phyloP scores from a whole-genome alignment of 805 yeast species.

The Saccharomycopsis selenospora region DNA sequence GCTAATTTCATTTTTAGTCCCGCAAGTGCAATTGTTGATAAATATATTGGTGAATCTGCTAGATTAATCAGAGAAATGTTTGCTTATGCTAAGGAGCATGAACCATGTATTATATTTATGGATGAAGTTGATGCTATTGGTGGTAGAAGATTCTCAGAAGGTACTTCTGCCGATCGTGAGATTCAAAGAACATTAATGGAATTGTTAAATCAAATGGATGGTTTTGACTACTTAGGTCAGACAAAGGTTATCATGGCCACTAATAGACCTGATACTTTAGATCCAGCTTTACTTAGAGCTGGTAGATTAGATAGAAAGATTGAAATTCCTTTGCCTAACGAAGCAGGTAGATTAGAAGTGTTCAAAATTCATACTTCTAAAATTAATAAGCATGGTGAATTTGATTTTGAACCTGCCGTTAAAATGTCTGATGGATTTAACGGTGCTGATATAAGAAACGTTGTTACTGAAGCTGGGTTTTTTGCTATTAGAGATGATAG shows the following conservation, averaged over 20 bases:
- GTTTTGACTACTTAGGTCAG: conserved; percentile 92
- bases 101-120: conserved; percentile 96
- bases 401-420: conserved; percentile 94
- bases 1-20: conserved; percentile 98
- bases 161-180: conserved; percentile 97
- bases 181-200: conserved; percentile 98
- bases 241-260: conserved; percentile 99
- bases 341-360: conserved; percentile 88
- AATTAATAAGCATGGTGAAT: conserved; percentile 86
- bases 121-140: conserved; percentile 99
- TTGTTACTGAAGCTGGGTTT: conserved; percentile 97
- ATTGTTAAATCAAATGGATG: conserved; percentile 95
- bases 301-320: conserved; percentile 96
- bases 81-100: conserved; percentile 95
- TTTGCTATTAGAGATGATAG: conserved; percentile 97
- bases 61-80: conserved; percentile 96
- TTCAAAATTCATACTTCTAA: conserved; percentile 87
- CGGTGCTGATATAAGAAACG: conserved; percentile 97
- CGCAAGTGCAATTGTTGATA: conserved; percentile 95
- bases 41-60: conserved; percentile 96
- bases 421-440: conserved; percentile 99
- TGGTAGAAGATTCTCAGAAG: conserved; percentile 95
- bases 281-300: conserved; percentile 94
- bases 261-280: conserved; percentile 96
- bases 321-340: conserved; percentile 93